Conservation (phyloP, 257 asterid genomes). For the Euphrasia confusa region DNA sequence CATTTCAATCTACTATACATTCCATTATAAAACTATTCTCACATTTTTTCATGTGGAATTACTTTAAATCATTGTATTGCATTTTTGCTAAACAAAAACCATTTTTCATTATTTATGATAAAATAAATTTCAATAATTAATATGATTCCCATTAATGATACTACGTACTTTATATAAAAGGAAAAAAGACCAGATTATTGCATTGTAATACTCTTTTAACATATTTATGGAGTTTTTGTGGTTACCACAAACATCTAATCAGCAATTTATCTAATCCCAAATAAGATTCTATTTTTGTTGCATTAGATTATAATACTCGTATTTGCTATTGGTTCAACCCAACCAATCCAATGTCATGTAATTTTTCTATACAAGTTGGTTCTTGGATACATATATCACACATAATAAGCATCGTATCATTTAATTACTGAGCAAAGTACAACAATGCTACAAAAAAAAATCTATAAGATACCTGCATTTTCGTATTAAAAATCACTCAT, state of each 20-base stretch:
- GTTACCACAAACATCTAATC: too few relatives aligned
- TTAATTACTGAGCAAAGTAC: background rate
- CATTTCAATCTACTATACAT: conserved; percentile 2
- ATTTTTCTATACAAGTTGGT: too few relatives aligned
- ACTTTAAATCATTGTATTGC: background rate
- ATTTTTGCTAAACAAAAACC: too few relatives aligned
- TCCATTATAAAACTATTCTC: background rate
- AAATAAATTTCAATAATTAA: background rate
- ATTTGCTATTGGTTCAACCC: too few relatives aligned
- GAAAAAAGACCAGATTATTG: background rate
- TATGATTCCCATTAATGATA: background rate
- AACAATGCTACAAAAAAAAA: background rate
- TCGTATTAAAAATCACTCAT: background rate
- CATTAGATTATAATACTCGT: too few relatives aligned
- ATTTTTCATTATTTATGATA: background rate
- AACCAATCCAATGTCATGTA: too few relatives aligned
- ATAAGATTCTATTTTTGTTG: too few relatives aligned
- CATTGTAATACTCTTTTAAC: too few relatives aligned
- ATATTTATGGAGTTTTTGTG: too few relatives aligned
- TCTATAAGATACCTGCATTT: background rate
- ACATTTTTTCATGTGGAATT: background rate
- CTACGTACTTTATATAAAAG: background rate
- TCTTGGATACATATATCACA: background rate
- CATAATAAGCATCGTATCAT: background rate
- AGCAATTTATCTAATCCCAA: too few relatives aligned